Conservation (phyloP, 345 rosid species). For the Gossypium mustelinum region DNA sequence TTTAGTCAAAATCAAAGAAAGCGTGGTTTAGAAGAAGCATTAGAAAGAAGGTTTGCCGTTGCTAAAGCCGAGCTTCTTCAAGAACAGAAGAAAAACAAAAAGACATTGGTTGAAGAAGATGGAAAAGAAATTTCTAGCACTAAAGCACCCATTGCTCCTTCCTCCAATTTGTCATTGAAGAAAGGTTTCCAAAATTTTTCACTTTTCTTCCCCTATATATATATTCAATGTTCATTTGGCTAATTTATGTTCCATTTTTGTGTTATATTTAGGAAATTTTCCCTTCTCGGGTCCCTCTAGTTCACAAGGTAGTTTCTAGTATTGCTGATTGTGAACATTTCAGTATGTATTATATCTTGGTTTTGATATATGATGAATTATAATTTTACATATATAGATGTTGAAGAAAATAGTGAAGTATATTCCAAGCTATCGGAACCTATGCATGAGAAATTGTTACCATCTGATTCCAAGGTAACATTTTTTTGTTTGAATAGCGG, state of each 20-base stretch:
- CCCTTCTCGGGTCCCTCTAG: constrained; percentile 16
- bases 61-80: constrained; percentile 58
- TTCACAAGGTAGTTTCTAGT: constrained; percentile 22
- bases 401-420: constrained; percentile 38
- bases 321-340: constrained; percentile 1
- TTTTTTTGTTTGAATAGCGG: constrained; percentile 3
- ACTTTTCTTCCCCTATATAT: background rate
- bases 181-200: constrained; percentile 29
- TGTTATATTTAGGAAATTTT: constrained; percentile 21
- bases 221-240: background rate
- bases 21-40: constrained; percentile 54
- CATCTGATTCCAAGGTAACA: constrained; percentile 44
- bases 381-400: constrained; percentile 34
- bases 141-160: constrained; percentile 20
- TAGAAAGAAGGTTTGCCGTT: constrained; percentile 51
- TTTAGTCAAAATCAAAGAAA: constrained; percentile 37
- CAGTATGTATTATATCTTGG: background rate
- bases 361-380: constrained; percentile 4
- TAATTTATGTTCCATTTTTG: constrained; percentile 6
- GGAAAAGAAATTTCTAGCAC: constrained; percentile 6
- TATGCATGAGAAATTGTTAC: constrained; percentile 55
- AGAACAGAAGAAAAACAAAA: constrained; percentile 39
- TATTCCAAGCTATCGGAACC: constrained; percentile 47
- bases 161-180: constrained; percentile 15
- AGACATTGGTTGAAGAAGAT: constrained; percentile 15